phyloP scores from a whole-genome alignment of 73 alveolate species.

The Paramecium caudatum region DNA sequence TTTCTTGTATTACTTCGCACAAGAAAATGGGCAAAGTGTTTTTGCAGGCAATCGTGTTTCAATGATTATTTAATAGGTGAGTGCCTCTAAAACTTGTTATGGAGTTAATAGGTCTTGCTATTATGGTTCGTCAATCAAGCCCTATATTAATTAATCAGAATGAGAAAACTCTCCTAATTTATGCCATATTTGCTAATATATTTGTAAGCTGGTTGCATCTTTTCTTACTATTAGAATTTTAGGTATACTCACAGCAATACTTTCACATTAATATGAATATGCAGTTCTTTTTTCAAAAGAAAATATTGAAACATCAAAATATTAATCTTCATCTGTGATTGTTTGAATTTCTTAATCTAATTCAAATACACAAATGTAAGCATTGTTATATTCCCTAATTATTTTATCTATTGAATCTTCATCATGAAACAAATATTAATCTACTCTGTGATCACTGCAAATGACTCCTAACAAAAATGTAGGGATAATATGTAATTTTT shows the following conservation, averaged over 20 bases:
- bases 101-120: background rate
- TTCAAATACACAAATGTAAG: background rate
- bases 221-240: background rate
- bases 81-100: background rate
- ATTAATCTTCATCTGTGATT: constrained; percentile 49
- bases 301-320: constrained; percentile 9
- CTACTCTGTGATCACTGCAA: background rate
- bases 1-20: constrained; percentile 26
- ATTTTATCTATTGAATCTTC: constrained; percentile 1
- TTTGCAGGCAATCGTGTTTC: constrained; percentile 2
- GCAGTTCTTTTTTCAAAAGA: constrained; percentile 23
- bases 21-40: constrained; percentile 44
- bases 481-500: background rate
- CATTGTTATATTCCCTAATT: background rate
- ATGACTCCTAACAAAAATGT: background rate
- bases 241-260: background rate
- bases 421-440: background rate
- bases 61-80: background rate
- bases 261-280: background rate
- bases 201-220: background rate
- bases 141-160: background rate
- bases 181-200: constrained; percentile 11
- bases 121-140: background rate
- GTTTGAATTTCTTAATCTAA: background rate
- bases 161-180: constrained; percentile 15